These are phyloP conservation scores for Neobulgaria alba DNA, from an alignment of 2,329 filamentous ascomycete species.

Conservation along the genomic window DNA sequence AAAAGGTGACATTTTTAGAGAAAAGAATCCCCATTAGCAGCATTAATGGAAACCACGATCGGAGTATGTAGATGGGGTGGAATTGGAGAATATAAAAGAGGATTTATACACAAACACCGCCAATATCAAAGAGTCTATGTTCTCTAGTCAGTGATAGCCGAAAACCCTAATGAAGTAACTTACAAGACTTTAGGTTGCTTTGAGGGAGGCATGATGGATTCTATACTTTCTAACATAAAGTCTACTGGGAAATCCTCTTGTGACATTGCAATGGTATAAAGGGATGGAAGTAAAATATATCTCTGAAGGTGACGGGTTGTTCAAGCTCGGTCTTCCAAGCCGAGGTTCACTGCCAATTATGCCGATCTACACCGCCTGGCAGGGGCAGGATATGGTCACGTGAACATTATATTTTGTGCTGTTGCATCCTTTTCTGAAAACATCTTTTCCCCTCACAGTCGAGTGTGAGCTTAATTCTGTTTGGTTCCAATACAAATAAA, in stretches of 20 bases:
- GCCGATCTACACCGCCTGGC: not conserved
- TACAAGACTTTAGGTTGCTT: conserved; percentile 45
- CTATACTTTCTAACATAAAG: conserved; percentile 25
- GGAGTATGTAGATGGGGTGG: not conserved
- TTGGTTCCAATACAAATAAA: too few species aligned
- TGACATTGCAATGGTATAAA: conserved; percentile 18
- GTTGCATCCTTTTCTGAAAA: too few species aligned
- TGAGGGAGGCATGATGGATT: conserved; percentile 31
- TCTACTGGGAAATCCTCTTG: conserved; percentile 25
- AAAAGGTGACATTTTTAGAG: too few species aligned
- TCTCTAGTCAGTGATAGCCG: not conserved
- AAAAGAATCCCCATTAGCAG: too few species aligned
- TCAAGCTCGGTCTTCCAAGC: too few species aligned
- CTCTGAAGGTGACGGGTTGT: too few species aligned
- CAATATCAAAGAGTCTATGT: conserved; percentile 73
- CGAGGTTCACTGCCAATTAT: conserved; percentile 9
- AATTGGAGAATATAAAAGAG: not conserved
- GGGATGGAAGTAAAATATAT: not conserved
- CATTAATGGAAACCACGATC: not conserved
- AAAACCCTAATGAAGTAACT: conserved; percentile 1
- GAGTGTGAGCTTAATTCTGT: too few species aligned
- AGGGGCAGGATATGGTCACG: not conserved
- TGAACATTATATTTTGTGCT: not conserved
- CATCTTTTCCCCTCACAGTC: too few species aligned
- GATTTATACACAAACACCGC: conserved; percentile 86